A percentile compares a stretch with the other conserved stretches of the same genome.
These are phyloP conservation scores for Solanum chaucha DNA, from an alignment of 257 asterid species.

Conservation along the genomic window DNA sequence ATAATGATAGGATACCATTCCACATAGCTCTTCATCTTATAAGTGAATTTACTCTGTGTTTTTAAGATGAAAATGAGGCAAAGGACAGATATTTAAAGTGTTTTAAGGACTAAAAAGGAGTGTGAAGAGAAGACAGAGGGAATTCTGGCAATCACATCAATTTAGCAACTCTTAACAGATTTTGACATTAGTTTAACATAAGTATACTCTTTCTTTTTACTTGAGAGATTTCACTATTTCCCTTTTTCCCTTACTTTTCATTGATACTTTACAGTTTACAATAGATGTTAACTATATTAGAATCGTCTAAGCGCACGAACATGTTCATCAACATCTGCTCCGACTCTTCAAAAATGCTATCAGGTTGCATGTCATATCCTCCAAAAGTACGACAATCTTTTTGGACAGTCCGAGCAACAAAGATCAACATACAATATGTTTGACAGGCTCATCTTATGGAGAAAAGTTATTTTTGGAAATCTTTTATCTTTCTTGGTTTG, in stretches of 20 bases:
- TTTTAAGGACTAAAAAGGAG: background rate
- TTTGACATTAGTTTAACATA: background rate
- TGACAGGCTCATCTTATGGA: background rate
- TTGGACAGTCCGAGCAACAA: background rate
- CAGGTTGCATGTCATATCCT: background rate
- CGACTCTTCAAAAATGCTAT: background rate
- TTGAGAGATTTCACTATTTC: background rate
- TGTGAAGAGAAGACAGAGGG: background rate
- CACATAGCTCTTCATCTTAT: constrained; percentile 23
- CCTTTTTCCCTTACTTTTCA: background rate
- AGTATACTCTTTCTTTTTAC: background rate
- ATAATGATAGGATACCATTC: constrained; percentile 47
- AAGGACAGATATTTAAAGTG: background rate
- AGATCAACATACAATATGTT: background rate
- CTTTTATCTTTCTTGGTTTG: background rate
- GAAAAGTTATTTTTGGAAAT: background rate
- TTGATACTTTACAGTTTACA: background rate
- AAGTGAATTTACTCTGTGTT: background rate
- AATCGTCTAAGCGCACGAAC: background rate
- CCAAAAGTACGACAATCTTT: background rate
- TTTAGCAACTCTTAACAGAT: background rate
- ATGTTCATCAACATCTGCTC: background rate
- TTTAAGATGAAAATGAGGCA: background rate
- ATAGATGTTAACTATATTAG: background rate
- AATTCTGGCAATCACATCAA: background rate